Percentiles rank a stretch among this genome's conserved stretches.
Evolutionary conservation across 805 yeast species (phyloP).

Genomic region (Starmerella apicola): DNA sequence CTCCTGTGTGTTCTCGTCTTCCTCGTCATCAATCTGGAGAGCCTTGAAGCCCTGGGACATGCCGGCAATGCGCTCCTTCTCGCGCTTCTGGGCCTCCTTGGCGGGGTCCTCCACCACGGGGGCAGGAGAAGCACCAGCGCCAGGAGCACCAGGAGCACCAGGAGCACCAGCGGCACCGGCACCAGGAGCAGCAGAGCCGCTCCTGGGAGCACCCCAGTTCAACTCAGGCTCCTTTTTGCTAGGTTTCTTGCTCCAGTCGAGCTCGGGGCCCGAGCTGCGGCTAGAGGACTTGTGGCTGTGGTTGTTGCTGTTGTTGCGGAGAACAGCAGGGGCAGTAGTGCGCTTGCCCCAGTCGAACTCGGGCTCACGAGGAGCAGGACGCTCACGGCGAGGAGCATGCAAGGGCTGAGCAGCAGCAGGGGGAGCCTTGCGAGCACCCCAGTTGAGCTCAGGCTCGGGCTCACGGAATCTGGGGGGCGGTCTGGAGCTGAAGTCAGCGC

Average conservation of each 20-base stretch:
- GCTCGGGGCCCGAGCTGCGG: conserved; percentile 24
- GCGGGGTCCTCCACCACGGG: conserved; percentile 17
- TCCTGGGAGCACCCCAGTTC: conserved; percentile 15
- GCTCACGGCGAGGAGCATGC: conserved; percentile 17
- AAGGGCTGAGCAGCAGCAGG: conserved; percentile 9
- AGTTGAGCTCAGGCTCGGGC: conserved; percentile 38
- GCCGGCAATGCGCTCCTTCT: conserved; percentile 18
- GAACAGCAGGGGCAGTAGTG: conserved; percentile 10
- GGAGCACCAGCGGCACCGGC: conserved; percentile 19
- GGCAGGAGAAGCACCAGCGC: conserved; percentile 5
- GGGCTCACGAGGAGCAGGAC: conserved; percentile 30
- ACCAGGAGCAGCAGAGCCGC: conserved; percentile 18
- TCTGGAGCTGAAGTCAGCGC: conserved; percentile 29
- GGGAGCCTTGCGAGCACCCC: conserved; percentile 18
- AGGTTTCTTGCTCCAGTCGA: conserved; percentile 16
- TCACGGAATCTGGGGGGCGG: conserved; percentile 18
- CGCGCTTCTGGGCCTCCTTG: conserved; percentile 4
- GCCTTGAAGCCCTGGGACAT: conserved; percentile 22
- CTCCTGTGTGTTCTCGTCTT: conserved; percentile 13
- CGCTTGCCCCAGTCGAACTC: conserved; percentile 37
- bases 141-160: conserved; percentile 19
- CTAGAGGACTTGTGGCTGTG: conserved; percentile 31
- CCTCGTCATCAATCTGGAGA: conserved; percentile 17
- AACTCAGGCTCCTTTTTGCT: not conserved
- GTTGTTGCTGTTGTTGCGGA: not conserved